A percentile compares a stretch with the other conserved stretches of the same genome.
These are phyloP conservation scores for Corynascus novoguineensis DNA, from an alignment of 495 filamentous ascomycete genomes.

Conservation along the genomic window DNA sequence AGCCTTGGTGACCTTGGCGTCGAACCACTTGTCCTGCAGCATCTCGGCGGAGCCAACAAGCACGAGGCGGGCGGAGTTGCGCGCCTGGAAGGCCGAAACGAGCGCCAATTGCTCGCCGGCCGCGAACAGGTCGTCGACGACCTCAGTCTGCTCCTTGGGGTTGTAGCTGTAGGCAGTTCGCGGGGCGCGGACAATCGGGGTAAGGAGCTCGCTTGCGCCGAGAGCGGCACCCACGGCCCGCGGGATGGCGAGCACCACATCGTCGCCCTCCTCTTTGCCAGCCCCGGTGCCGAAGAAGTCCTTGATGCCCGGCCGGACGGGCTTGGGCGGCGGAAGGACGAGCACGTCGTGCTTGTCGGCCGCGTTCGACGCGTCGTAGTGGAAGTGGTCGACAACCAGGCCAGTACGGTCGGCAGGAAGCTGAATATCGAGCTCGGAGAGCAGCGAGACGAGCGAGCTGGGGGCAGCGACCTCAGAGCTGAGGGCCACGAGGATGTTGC, in stretches of 20 bases:
- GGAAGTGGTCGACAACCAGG: conserved; percentile 90
- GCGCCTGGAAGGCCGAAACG: conserved; percentile 77
- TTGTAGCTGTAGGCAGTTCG: conserved; percentile 88
- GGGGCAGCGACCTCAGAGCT: conserved; percentile 68
- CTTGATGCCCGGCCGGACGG: conserved; percentile 63
- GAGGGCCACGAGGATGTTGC: conserved; percentile 88
- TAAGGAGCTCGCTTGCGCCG: conserved; percentile 67
- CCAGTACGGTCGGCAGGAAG: conserved; percentile 77
- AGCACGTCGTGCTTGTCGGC: conserved; percentile 85
- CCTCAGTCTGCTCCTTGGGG: conserved; percentile 75
- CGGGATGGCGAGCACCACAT: conserved; percentile 67
- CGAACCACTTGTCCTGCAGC: conserved; percentile 86
- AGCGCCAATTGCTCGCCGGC: conserved; percentile 76
- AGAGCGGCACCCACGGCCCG: conserved; percentile 73
- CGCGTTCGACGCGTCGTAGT: conserved; percentile 72
- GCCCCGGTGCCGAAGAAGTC: conserved; percentile 69
- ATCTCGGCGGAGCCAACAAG: conserved; percentile 82
- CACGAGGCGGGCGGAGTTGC: conserved; percentile 87
- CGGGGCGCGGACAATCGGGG: conserved; percentile 75
- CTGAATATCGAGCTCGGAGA: conserved; percentile 86
- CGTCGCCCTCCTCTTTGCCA: conserved; percentile 25
- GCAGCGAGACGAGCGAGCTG: conserved; percentile 72
- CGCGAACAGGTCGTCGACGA: conserved; percentile 70
- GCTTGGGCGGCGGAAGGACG: conserved; percentile 59
- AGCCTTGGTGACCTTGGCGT: conserved; percentile 66